A percentile compares a stretch with the other conserved stretches of the same genome.
These are phyloP conservation scores for Phialophora macrospora DNA, from an alignment of 2,329 filamentous ascomycete genomes.

Conservation along the genomic window DNA sequence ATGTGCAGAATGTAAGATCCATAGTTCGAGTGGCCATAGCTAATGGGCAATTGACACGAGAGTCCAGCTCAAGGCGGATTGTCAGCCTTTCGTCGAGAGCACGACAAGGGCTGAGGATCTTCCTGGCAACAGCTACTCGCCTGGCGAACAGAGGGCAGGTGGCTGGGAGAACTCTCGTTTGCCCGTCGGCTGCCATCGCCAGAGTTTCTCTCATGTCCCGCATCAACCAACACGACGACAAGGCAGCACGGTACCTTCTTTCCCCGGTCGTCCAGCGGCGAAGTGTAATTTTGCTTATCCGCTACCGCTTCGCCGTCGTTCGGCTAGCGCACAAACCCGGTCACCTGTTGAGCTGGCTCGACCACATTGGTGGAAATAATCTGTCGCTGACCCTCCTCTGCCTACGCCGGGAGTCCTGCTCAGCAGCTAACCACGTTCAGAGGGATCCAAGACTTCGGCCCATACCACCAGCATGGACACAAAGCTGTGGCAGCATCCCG, in stretches of 20 bases:
- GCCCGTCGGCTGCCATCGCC: conserved; percentile 9
- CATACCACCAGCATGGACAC: neutral
- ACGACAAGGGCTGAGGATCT: conserved; percentile 5
- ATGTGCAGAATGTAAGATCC: conserved; percentile 19
- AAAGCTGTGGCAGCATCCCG: neutral
- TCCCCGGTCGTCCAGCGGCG: neutral
- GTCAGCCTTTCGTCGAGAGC: conserved; percentile 13
- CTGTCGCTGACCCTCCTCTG: conserved; percentile 4
- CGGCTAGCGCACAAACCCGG: conserved; percentile 9
- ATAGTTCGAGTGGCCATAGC: conserved; percentile 21
- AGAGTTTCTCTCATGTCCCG: neutral
- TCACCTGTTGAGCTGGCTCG: conserved; percentile 28
- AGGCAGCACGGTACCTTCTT: neutral
- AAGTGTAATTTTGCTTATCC: conserved; percentile 10
- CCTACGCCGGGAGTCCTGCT: conserved; percentile 2
- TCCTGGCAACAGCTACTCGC: conserved; percentile 1
- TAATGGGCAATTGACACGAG: conserved; percentile 24
- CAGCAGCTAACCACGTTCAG: conserved; percentile 6
- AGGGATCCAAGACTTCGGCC: neutral
- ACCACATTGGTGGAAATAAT: conserved; percentile 21
- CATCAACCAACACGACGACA: conserved; percentile 7
- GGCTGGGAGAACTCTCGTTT: neutral
- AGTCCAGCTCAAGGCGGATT: conserved; percentile 7
- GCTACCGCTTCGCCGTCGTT: conserved; percentile 3
- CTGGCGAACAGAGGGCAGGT: neutral